Evolutionary conservation across 2,329 filamentous ascomycete genomes (phyloP).

Genomic region (Xylariales sp.): DNA sequence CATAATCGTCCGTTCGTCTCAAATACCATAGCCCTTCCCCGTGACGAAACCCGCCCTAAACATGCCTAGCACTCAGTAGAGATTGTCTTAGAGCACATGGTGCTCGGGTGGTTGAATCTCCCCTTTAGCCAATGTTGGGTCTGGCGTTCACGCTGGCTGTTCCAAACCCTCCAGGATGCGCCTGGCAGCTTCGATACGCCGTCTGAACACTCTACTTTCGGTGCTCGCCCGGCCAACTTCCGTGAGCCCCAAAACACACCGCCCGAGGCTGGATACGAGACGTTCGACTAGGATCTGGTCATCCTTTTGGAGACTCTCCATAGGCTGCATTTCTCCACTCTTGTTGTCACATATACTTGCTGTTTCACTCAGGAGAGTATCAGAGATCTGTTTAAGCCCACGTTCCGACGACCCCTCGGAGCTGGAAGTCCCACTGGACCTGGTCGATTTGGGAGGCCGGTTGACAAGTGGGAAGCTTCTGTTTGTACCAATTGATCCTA

Average conservation of each 20-base stretch:
- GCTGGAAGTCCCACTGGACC: slow-evolving; percentile 39
- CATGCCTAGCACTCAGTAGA: too few relatives aligned
- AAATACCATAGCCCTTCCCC: too few relatives aligned
- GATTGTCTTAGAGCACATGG: too few relatives aligned
- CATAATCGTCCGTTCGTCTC: too few relatives aligned
- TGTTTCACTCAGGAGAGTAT: slow-evolving; percentile 44
- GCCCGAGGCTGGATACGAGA: slow-evolving; percentile 54
- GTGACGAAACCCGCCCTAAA: too few relatives aligned
- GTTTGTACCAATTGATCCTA: slow-evolving; percentile 54
- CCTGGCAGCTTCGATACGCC: slow-evolving; percentile 71
- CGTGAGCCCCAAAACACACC: slow-evolving; percentile 54
- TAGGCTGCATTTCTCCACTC: slow-evolving; percentile 30
- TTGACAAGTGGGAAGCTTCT: slow-evolving; percentile 60
- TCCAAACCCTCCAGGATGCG: slow-evolving; percentile 68
- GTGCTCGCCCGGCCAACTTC: slow-evolving; percentile 50
- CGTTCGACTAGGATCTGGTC: slow-evolving; percentile 58
- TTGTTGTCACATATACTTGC: slow-evolving; percentile 34
- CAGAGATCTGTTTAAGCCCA: slow-evolving; percentile 42
- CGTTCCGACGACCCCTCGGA: slow-evolving; percentile 45
- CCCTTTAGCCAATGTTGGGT: too few relatives aligned
- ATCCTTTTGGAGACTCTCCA: slow-evolving; percentile 45
- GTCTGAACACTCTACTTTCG: slow-evolving; percentile 61
- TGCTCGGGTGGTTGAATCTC: too few relatives aligned
- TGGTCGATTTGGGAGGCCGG: too few relatives aligned
- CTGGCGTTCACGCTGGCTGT: slow-evolving; percentile 21